Evolutionary conservation across 1,139 yeast species (phyloP), one percentile per base, ranked within the genome.

Genomic region (Diutina rugosa): DNA sequence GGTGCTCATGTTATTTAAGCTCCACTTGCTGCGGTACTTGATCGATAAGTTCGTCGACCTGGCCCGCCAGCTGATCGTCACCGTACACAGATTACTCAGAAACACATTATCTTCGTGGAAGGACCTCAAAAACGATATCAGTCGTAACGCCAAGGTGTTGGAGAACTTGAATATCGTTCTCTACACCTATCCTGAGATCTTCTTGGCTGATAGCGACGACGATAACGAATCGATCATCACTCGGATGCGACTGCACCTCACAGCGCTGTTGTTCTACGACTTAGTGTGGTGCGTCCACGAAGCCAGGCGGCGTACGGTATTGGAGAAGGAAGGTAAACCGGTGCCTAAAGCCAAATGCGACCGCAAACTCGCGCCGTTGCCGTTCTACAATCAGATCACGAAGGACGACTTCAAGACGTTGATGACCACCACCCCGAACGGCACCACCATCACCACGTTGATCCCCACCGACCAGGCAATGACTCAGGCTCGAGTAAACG

Each of bases 281-380:
- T 77, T 91, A 58, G 93, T 91, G 21, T 90, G 96, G 93, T 88
- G 96, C 66, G 88, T 91, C 55, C 97, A 91, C 68, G 97, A 91
- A 66, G 97, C 97, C 0, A 77, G 96, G 67, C 77, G 97, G 66
- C 74, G 96, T 59, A 82, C 85, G 18, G 68, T 81, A 56, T 73
- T 78, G 32, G 46, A 41, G 7, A 46, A 54, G 41, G 81, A 74
- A 56, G 30, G 54, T 7, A 46, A 29, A 55, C 54, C 55, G 9
- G 18, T 46, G 10, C 16, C 41, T 6, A 9, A 21, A 28, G 28
- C 26, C 12, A 18, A 38, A 55, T 57, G 44, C 54, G 57, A 55
- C 51, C 29, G 56, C 49, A 21, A 62, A 62, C 26, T 46, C 54
- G 55, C 44, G 62, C 97, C 97, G 6, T 72, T 90, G 54, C 97